These are phyloP conservation scores for Cutaneotrichosporon sp. DNA, from an alignment of 1,284 basidiomycete species.

Conservation along the genomic window DNA sequence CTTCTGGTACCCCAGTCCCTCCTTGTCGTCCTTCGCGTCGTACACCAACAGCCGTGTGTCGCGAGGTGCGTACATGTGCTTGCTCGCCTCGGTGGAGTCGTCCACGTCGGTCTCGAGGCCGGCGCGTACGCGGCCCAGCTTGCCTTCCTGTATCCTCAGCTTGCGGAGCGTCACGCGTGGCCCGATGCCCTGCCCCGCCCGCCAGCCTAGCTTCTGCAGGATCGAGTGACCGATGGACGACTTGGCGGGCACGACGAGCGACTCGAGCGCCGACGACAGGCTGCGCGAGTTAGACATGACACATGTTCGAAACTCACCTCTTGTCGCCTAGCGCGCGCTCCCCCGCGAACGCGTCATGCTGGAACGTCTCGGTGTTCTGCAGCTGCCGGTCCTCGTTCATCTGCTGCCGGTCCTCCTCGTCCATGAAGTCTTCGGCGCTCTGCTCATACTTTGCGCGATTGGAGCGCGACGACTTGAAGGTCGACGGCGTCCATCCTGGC, in stretches of 20 bases:
- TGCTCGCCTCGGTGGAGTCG: slow-evolving; percentile 66
- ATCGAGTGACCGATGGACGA: slow-evolving; percentile 71
- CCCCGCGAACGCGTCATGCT: slow-evolving; percentile 65
- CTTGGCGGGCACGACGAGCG: slow-evolving; percentile 54
- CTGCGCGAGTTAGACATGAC: slow-evolving; percentile 41
- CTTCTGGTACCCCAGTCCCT: slow-evolving; percentile 76
- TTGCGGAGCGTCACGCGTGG: slow-evolving; percentile 80
- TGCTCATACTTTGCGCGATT: slow-evolving; percentile 65
- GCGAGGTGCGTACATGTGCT: slow-evolving; percentile 81
- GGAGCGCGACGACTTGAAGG: slow-evolving; percentile 81
- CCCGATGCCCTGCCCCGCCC: slow-evolving; percentile 86
- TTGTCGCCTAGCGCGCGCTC: slow-evolving; percentile 57
- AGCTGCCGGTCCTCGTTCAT: slow-evolving; percentile 70
- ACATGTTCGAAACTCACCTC: slow-evolving; percentile 26
- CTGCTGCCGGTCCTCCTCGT: slow-evolving; percentile 93
- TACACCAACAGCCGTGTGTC: slow-evolving; percentile 70
- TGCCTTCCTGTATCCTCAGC: slow-evolving; percentile 68
- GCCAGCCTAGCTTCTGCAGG: slow-evolving; percentile 94
- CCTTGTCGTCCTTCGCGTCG: slow-evolving; percentile 68
- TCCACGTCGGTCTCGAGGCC: slow-evolving; percentile 56
- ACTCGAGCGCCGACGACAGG: slow-evolving; percentile 58
- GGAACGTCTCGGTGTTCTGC: slow-evolving; percentile 58
- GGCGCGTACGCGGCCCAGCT: slow-evolving; percentile 44
- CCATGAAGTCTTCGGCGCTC: slow-evolving; percentile 94
- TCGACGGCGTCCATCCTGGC: slow-evolving; percentile 87